Percentiles rank a stretch among this genome's conserved stretches.
These are phyloP conservation scores for Cryptosporidium parvum DNA, from an alignment of 169 alveolate species.

Conservation along the genomic window DNA sequence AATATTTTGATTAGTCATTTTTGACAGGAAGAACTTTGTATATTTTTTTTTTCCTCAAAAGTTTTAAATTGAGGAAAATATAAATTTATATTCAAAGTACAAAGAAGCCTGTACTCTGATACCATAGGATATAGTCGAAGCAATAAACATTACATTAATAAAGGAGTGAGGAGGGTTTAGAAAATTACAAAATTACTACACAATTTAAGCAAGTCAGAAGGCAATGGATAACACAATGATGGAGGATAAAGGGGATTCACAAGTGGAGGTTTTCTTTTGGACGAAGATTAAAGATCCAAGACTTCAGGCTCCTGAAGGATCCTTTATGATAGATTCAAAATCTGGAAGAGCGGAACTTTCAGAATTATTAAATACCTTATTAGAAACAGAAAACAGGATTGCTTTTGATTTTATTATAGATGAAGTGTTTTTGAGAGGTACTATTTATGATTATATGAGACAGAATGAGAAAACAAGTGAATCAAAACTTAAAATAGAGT, in stretches of 20 bases:
- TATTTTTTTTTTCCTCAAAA: neutral
- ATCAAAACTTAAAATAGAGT: slow-evolving; percentile 38
- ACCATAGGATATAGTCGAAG: too few species aligned
- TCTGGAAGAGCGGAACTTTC: slow-evolving; percentile 46
- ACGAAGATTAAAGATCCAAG: slow-evolving; percentile 48
- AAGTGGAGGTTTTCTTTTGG: slow-evolving; percentile 63
- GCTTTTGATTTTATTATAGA: slow-evolving; percentile 57
- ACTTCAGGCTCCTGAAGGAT: slow-evolving; percentile 21
- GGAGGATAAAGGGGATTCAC: slow-evolving; percentile 2
- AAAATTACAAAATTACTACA: neutral
- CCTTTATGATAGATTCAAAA: slow-evolving; percentile 43
- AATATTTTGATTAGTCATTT: neutral
- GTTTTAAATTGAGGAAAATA: neutral
- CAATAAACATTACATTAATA: too few species aligned
- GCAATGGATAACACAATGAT: neutral
- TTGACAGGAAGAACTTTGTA: neutral
- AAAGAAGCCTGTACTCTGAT: neutral
- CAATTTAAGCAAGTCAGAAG: neutral
- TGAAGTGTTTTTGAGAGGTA: slow-evolving; percentile 38
- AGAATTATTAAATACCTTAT: slow-evolving; percentile 23
- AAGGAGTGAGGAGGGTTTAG: neutral
- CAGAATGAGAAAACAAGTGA: slow-evolving; percentile 46
- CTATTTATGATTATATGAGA: slow-evolving; percentile 33
- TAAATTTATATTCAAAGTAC: too few species aligned
- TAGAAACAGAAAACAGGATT: slow-evolving; percentile 14